Base-by-base conservation (phyloP, 805 yeast genomes). In the Cyberlindnera samutprakarnensis region DNA sequence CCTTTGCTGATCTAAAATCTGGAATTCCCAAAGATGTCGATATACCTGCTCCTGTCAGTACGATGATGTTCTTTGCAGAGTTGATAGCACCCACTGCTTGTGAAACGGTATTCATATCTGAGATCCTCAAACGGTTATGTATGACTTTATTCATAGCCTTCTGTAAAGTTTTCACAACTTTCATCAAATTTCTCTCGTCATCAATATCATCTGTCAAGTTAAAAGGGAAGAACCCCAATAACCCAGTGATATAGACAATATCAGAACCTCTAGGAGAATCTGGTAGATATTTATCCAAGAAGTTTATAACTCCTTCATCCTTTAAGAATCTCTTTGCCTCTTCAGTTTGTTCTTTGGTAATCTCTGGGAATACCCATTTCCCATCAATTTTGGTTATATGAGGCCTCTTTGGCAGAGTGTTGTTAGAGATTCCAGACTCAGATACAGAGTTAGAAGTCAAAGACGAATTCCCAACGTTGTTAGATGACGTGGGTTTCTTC, bases 31-130 rank as follows among this genome's bases (percentile, higher is more conserved):
- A 59, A 2, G 86, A 75, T 3, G 96, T 86, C 22, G 94, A 82
- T 33, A 87, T 85, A 16, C 96, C 96, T 0, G 96, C 96, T 12
- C 96, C 96, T 0, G 95, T 84, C 15, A 87, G 54, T 1, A 87
- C 87, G 37, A 88, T 48, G 9, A 87, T 67, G 25, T 73, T 78
- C 11, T 66, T 50, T 0, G 92, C 72, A 6, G 58, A 59, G n/a
- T 61, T 42, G 15, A 88, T 62, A 23, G 70, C 68, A 2, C 60
- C 62, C 2, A 72, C 55, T 2, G 80, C 73, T 38, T 77, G 74
- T 9, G 76, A 80, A 3, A 84, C 46, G 0, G 79, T 72, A 32
- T 64, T 57, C 42, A 81, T 72, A 32, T 63, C 54, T 3, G 68
- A 64, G 16, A 80, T 46, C 39, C 82, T 61, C 3, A 70, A 58